Evolutionary conservation across 2,329 filamentous ascomycete genomes (phyloP).

Genomic region (Exophiala sp.): DNA sequence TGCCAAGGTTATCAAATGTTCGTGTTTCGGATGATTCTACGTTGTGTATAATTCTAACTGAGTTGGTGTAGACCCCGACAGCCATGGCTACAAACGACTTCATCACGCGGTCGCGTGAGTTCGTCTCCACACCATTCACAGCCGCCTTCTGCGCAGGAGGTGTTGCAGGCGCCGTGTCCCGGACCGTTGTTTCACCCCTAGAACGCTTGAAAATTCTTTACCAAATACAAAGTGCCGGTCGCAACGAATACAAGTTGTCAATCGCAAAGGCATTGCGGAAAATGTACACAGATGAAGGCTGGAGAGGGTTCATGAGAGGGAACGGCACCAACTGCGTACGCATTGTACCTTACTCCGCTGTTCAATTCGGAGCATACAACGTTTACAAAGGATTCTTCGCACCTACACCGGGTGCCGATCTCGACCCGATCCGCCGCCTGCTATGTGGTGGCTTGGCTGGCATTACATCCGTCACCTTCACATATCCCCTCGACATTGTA

Average conservation of each 20-base stretch:
- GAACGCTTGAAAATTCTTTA: conserved; percentile 98
- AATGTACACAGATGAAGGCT: conserved; percentile 97
- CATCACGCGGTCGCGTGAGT: conserved; percentile 31
- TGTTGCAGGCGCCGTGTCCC: conserved; percentile 91
- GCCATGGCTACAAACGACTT: conserved; percentile 26
- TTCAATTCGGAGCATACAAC: conserved; percentile 97
- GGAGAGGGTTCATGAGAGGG: conserved; percentile 94
- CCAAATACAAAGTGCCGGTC: conserved; percentile 85
- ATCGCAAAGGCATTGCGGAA: conserved; percentile 84
- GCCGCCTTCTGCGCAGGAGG: conserved; percentile 94
- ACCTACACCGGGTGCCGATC: conserved; percentile 65
- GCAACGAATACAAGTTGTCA: conserved; percentile 89
- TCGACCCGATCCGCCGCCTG: conserved; percentile 71
- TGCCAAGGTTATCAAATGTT: conserved; percentile 25
- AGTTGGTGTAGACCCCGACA: conserved; percentile 17
- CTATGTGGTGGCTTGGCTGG: conserved; percentile 89
- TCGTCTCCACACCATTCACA: conserved; percentile 74
- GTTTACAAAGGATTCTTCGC: conserved; percentile 92
- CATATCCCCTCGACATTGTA: conserved; percentile 96
- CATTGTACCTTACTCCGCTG: conserved; percentile 95
- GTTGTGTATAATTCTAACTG: conserved; percentile 6
- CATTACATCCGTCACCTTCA: conserved; percentile 90
- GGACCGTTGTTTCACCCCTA: conserved; percentile 92
- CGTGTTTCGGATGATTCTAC: conserved; percentile 4
- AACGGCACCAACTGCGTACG: conserved; percentile 98